A percentile compares a stretch with the other conserved stretches of the same genome.
Conservation (phyloP, 2,329 filamentous ascomycete genomes). For the Dothideomycetes sp. region DNA sequence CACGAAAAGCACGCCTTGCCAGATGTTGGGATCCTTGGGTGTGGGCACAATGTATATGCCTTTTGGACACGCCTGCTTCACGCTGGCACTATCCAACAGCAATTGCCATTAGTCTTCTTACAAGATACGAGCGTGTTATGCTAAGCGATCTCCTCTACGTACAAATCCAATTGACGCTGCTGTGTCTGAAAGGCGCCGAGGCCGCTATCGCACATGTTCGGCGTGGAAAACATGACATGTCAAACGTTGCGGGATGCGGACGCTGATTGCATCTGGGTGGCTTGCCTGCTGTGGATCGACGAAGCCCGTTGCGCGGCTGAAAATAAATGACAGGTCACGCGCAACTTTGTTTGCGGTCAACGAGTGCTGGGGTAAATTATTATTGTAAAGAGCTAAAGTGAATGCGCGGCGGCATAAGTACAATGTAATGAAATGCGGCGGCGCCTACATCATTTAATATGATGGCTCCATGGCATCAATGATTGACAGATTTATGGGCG, state of each 20-base stretch:
- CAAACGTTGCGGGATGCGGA: background rate
- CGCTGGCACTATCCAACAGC: conserved; percentile 6
- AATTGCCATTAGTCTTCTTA: too few species aligned
- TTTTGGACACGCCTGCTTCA: conserved; percentile 57
- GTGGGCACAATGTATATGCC: conserved; percentile 81
- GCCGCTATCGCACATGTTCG: background rate
- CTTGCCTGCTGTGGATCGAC: background rate
- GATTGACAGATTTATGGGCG: background rate
- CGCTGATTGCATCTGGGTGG: background rate
- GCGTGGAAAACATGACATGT: background rate
- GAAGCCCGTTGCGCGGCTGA: background rate
- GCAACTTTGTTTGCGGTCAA: background rate
- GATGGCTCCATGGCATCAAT: too few species aligned
- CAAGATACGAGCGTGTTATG: background rate
- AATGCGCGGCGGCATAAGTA: too few species aligned
- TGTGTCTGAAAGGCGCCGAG: conserved; percentile 8
- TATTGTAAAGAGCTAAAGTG: too few species aligned
- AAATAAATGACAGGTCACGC: background rate
- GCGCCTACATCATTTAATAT: background rate
- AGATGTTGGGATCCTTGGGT: conserved; percentile 68
- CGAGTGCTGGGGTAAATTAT: too few species aligned
- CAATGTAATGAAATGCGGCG: too few species aligned
- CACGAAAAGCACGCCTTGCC: conserved; percentile 87
- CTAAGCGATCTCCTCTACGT: conserved; percentile 1
- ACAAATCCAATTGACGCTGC: conserved; percentile 10